A percentile compares a stretch with the other conserved stretches of the same genome.
phyloP scores from a whole-genome alignment of 148 eudicot species.

The Heliamphora exappendiculata region DNA sequence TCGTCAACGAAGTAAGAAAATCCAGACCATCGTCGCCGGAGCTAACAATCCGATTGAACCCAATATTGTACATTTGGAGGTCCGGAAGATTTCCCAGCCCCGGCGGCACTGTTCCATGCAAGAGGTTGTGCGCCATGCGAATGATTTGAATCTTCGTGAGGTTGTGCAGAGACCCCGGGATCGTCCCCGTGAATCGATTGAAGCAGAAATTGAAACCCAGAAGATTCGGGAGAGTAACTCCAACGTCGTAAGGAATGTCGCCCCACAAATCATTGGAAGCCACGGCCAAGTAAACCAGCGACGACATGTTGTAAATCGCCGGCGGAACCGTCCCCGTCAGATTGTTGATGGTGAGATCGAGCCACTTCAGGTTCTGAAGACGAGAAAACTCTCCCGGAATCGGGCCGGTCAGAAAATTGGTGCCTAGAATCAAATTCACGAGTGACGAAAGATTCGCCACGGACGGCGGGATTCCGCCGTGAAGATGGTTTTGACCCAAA shows the following conservation, averaged over 20 bases:
- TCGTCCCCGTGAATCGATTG: constrained; percentile 28
- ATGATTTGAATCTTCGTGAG: constrained; percentile 28
- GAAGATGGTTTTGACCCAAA: constrained; percentile 17
- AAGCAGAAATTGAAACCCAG: constrained; percentile 22
- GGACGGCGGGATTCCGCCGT: constrained; percentile 24
- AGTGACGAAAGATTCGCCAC: constrained; percentile 24
- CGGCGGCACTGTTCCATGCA: constrained; percentile 31
- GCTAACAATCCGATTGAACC: constrained; percentile 25
- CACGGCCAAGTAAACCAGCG: constrained; percentile 18
- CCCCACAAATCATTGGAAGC: constrained; percentile 33
- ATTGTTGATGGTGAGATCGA: constrained; percentile 27
- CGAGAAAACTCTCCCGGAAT: constrained; percentile 23
- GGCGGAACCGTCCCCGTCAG: constrained; percentile 28
- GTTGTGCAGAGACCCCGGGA: constrained; percentile 31
- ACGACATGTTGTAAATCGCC: constrained; percentile 31
- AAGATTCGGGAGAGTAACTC: constrained; percentile 32
- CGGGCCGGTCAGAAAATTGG: constrained; percentile 21
- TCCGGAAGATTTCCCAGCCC: constrained; percentile 32
- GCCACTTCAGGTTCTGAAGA: constrained; percentile 19
- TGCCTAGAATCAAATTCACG: constrained; percentile 21
- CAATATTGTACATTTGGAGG: constrained; percentile 31
- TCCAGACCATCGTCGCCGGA: constrained; percentile 27
- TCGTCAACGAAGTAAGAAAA: constrained; percentile 24
- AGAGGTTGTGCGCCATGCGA: constrained; percentile 29
- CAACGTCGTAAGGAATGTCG: constrained; percentile 24